Evolutionary conservation across 306 rosid species (phyloP), one percentile per base, ranked within the genome.

Genomic region (Cicer yamashitae): DNA sequence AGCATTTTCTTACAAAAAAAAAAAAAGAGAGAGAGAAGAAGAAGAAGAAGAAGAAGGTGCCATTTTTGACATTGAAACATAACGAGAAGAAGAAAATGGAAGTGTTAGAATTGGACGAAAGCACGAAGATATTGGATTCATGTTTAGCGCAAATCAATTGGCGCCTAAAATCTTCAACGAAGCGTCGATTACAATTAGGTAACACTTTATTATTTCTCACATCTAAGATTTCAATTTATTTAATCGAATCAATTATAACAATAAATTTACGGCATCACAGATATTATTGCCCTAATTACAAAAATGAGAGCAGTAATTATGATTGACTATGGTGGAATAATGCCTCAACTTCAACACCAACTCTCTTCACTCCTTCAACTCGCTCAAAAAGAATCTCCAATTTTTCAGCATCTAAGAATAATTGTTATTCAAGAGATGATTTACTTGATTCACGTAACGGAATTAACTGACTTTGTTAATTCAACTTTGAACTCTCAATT

Each of bases 381-480:
- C 0, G 30, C 77, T 67, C 97, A 80, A 30, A 84, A 82, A 87
- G 86, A 86, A 25, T 79, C 86, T 0, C 81, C 76, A 39, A 56
- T 80, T 77, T 89, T 89, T 77, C 77, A 88, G 84, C 79, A 84
- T 73, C 54, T 93, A n/a, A 88, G 83, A 74, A 77, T 91, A 43
- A 88, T 93, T 96, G 77, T 91, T 76, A 89, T 93, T 70, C 96
- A 88, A 52, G 96, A 91, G n/a, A 93, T 93, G 98, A 87, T 93
- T 58, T 93, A 93, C 88, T 73, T 93, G 73, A 67, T 89, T 39
- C 93, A 93, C 62, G 22, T 81, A 1, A 81, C 70, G 39, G 96
- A 81, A 63, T 76, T 93, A 10, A 81, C 85, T 37, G 81, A 85
- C 20, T 77, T 82, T 78, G 82, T 84, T 51, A 68, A 68, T 14